phyloP scores from a whole-genome alignment of 352 stramenopile genomes.

The Pythium phragmitis region DNA sequence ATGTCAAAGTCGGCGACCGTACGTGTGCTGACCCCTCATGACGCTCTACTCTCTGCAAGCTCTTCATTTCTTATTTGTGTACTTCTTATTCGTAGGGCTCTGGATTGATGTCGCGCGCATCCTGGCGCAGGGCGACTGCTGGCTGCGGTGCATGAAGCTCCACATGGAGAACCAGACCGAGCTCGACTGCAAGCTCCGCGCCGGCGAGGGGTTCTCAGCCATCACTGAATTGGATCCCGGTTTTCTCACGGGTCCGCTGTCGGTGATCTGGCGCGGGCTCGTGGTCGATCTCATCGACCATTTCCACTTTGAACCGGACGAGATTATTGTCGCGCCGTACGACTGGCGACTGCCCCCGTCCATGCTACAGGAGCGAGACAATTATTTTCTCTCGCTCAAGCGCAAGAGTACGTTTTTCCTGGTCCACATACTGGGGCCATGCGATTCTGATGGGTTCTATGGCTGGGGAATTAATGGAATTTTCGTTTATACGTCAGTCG shows the following conservation, averaged over 20 bases:
- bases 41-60: neutral
- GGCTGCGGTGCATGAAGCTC: constrained; percentile 75
- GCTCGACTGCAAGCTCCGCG: constrained; percentile 70
- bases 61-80: neutral
- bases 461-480: neutral
- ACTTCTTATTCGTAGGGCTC: constrained; percentile 31
- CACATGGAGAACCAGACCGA: constrained; percentile 67
- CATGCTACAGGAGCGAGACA: constrained; percentile 68
- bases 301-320: constrained; percentile 62
- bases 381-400: constrained; percentile 73
- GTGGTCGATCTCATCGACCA: constrained; percentile 67
- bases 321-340: constrained; percentile 75
- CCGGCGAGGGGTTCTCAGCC: constrained; percentile 50
- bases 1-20: constrained; percentile 79
- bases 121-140: constrained; percentile 73
- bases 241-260: constrained; percentile 70
- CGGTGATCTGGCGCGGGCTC: constrained; percentile 66
- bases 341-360: constrained; percentile 79
- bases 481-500: constrained; percentile 33
- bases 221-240: constrained; percentile 77
- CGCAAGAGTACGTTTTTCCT: constrained; percentile 49
- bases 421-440: too few species aligned
- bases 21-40: constrained; percentile 13
- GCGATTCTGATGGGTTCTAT: neutral
- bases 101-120: constrained; percentile 77